Evolutionary conservation across 257 asterid species (phyloP), one percentile per base, ranked within the genome.

Genomic region (Solanum phureja): DNA sequence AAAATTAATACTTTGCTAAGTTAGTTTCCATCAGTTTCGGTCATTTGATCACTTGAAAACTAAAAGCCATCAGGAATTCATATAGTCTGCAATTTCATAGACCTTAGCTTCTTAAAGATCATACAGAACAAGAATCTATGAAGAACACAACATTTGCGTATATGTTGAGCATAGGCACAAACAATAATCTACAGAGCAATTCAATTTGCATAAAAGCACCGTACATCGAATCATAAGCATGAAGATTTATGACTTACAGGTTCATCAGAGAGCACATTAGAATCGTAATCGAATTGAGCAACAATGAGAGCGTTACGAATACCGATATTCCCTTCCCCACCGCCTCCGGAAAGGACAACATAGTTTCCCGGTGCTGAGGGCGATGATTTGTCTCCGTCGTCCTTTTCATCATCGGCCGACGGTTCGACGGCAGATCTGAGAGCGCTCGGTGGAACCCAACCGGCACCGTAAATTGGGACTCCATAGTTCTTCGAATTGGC

Each of bases 241-340:
- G 40, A 79, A 79, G 8, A 73, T 56, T 69, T 58, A 72, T 74
- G 38, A 35, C 94, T 91, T 87, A 97, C 99, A 9, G 99, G 99
- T 82, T 93, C 93, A 92, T 94, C 95, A 72, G 96, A 90, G 76
- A 95, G 96, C 34, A 94, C 89, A 83, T 68, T 89, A 44, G 95
- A 91, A 52, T 90, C 94, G 35, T 83, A 88, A 90, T 95, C 95
- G 49, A 91, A 91, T 77, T 91, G 86, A 2, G 97, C 92, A 33
- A 97, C 84, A n/a, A 97, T 93, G 88, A 97, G 86, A 38, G 98
- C 94, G 58, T 95, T 97, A 1, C 93, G 98, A 38, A 97, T 95
- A 44, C 99, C 99, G 87, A 94, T 97, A 88, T 87, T 88, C 83
- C 99, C 98, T 93, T 97, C 98, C 7, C 99, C 99, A 21, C 99